phyloP scores from a whole-genome alignment of 2,329 filamentous ascomycete genomes.

The Aspergillus tamarii region DNA sequence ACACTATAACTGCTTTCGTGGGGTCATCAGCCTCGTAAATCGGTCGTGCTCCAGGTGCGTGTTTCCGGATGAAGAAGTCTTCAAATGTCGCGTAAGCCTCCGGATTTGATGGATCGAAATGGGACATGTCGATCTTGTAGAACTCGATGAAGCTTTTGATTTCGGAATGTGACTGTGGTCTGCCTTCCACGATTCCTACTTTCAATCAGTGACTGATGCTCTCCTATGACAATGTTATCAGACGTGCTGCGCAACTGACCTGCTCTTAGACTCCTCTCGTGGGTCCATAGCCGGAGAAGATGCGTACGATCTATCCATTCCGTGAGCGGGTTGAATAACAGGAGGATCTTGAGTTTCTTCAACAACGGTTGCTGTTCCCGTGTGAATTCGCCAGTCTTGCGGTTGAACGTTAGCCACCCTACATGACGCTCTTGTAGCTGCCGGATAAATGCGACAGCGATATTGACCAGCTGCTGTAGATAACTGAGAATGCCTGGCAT shows the following conservation, averaged over 20 bases:
- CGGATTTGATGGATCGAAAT: conserved; percentile 43
- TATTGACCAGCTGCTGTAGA: conserved; percentile 9
- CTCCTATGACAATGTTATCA: not conserved
- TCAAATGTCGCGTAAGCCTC: conserved; percentile 40
- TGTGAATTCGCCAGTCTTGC: conserved; percentile 39
- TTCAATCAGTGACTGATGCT: not conserved
- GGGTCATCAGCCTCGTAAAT: conserved; percentile 34
- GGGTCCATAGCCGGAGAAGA: conserved; percentile 41
- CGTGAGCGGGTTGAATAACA: conserved; percentile 46
- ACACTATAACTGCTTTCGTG: conserved; percentile 34
- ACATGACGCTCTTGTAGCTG: conserved; percentile 33
- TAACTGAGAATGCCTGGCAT: not conserved
- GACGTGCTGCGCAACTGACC: conserved; percentile 25
- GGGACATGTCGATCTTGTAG: conserved; percentile 26
- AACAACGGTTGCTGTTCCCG: conserved; percentile 45
- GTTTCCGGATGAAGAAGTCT: conserved; percentile 44
- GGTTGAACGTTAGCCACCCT: conserved; percentile 35
- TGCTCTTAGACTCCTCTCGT: conserved; percentile 37
- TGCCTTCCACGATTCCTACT: conserved; percentile 23
- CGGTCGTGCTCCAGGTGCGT: conserved; percentile 38
- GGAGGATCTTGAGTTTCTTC: conserved; percentile 47
- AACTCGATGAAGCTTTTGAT: conserved; percentile 37
- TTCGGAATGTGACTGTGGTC: conserved; percentile 34
- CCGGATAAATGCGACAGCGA: not conserved
- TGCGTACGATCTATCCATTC: conserved; percentile 48